Conservation (phyloP, 2,329 filamentous ascomycete species). For the Trichoderma sp. region DNA sequence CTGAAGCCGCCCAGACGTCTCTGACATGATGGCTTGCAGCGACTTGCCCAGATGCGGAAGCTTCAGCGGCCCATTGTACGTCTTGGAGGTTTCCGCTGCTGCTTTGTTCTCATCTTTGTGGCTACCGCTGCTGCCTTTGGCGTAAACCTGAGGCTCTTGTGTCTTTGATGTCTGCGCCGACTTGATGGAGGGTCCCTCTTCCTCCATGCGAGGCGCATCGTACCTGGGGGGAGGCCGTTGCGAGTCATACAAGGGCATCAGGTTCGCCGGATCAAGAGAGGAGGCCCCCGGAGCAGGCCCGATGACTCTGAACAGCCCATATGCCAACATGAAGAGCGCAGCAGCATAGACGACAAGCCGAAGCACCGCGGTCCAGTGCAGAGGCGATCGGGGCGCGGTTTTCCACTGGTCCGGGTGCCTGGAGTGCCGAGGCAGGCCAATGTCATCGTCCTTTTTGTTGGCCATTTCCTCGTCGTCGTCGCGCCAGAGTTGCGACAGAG, state of each 20-base stretch:
- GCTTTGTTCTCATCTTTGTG: not conserved
- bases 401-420: slow-evolving; percentile 44
- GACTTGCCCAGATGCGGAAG: slow-evolving; percentile 67
- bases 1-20: slow-evolving; percentile 53
- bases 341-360: slow-evolving; percentile 53
- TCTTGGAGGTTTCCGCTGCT: not conserved
- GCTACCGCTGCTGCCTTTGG: not conserved
- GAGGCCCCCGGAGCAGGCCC: slow-evolving; percentile 48
- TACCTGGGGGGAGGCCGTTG: slow-evolving; percentile 17
- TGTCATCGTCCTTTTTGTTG: slow-evolving; percentile 65
- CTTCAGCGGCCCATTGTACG: slow-evolving; percentile 69
- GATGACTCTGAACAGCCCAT: slow-evolving; percentile 41
- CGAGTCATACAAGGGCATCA: slow-evolving; percentile 3
- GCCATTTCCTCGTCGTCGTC: slow-evolving; percentile 59
- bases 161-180: not conserved
- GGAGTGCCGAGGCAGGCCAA: slow-evolving; percentile 35
- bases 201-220: slow-evolving; percentile 17
- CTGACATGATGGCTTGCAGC: slow-evolving; percentile 58
- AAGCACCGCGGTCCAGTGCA: slow-evolving; percentile 56
- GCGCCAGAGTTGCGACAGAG: slow-evolving; percentile 47
- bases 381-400: slow-evolving; percentile 41
- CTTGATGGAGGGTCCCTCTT: slow-evolving; percentile 3
- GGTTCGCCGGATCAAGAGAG: slow-evolving; percentile 12
- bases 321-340: slow-evolving; percentile 57
- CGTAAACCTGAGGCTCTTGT: not conserved